Base-by-base conservation (phyloP, 2,329 filamentous ascomycete genomes). In the Cercospora sesami region DNA sequence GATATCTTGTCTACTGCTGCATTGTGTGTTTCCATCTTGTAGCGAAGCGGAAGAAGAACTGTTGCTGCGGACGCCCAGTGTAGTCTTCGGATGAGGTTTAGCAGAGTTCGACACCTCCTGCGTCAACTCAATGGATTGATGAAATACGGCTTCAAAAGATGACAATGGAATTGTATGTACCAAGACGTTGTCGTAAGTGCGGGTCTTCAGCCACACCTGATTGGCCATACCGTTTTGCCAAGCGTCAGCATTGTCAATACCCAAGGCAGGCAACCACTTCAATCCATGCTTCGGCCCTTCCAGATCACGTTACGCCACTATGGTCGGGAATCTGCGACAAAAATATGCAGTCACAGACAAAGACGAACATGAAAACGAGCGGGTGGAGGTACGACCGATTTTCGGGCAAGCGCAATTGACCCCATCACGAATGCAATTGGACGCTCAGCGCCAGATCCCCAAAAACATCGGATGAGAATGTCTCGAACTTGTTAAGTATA, bases 1-100 rank as follows among this genome's bases (percentile, higher is more conserved):
- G 66, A 51, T 64, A 68, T 68, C 10, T 59, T 51, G 14, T 45
- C 61, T 3, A 68, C 66, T 18, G 66, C 66, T 42, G 18, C 30
- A 6, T 68, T 28, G 57, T 68, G 66, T 23, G 48, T 21, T 21
- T 66, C 64, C 64, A 66, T 66, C 26, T 63, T 28, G 48, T 4
- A 55, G 48, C 23, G 48, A 23, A 3, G 16, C 7, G 48, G 14
- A 53, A 10, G 48, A 5, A 26, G 12, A 7, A 12, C 9, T 14
- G 21, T 8, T 2, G 7, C 48, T 8, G 12, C 1, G 21, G 2
- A 9, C 16, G 1, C 12, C 6, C 23, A 23, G 7, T 53, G 5
- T 7, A 16, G 14, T 55, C 7, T 30, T 16, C 23, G 5, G 0
- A 3, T 4, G 23, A 28, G 23, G 12, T n/a, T 26, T 53, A 26